Conservation (phyloP, 139 green algal species). For the Haematococcus lacustris region DNA sequence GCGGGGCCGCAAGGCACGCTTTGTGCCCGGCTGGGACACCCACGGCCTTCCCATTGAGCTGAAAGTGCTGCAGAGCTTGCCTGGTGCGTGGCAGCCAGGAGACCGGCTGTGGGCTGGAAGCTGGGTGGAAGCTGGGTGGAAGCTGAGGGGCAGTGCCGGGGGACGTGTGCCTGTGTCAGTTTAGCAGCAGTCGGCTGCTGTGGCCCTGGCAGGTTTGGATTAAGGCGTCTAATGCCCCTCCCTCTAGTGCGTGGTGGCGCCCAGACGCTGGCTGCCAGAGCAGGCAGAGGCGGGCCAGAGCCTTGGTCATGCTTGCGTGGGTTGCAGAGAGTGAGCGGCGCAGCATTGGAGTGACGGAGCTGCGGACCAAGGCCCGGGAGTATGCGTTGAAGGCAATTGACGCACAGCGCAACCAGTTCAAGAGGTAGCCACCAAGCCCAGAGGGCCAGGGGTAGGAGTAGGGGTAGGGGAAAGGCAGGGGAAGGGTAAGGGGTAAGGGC, state of each 20-base stretch:
- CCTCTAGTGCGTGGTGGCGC: too few species aligned
- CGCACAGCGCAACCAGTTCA: conserved; percentile 83
- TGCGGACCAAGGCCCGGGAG: conserved; percentile 75
- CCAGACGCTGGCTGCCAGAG: too few species aligned
- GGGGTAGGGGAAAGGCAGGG: too few species aligned
- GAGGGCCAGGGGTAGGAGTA: too few species aligned
- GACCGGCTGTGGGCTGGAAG: neutral
- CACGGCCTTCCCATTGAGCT: conserved; percentile 99
- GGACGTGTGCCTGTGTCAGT: neutral
- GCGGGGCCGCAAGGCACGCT: conserved; percentile 58
- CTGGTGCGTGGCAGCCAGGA: conserved; percentile 21
- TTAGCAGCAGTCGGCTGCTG: too few species aligned
- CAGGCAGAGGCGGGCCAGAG: too few species aligned
- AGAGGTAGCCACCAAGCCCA: too few species aligned
- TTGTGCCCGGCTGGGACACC: conserved; percentile 96
- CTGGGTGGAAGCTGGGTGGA: neutral
- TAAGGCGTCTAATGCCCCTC: too few species aligned
- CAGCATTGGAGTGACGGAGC: conserved; percentile 56
- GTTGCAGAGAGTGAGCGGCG: conserved; percentile 10
- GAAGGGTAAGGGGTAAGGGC: too few species aligned
- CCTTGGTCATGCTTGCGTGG: too few species aligned
- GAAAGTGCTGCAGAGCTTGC: conserved; percentile 84
- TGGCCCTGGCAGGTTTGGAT: too few species aligned
- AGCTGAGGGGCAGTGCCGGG: neutral
- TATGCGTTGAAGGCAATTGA: conserved; percentile 90